phyloP scores from a whole-genome alignment of 1,139 yeast species.

The Yamadazyma sp. region DNA sequence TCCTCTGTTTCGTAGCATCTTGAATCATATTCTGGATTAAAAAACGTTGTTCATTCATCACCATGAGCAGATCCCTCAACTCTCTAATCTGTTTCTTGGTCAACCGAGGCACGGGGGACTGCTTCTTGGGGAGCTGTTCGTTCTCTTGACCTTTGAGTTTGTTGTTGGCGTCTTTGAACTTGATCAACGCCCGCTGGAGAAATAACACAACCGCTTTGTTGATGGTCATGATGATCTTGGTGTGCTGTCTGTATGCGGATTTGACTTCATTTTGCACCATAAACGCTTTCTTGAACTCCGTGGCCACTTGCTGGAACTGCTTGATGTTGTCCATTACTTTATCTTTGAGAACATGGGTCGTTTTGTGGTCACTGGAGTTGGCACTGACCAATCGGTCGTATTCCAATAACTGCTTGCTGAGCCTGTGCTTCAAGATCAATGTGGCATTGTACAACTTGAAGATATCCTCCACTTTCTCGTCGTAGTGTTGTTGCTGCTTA shows the following conservation, averaged over 20 bases:
- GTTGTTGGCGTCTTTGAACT: conserved; percentile 30
- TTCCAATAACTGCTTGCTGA: conserved; percentile 30
- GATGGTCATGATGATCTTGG: conserved; percentile 30
- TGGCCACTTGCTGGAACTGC: conserved; percentile 32
- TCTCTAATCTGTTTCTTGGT: conserved; percentile 56
- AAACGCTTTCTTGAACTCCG: conserved; percentile 26
- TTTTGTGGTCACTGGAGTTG: conserved; percentile 6
- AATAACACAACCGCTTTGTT: conserved; percentile 34
- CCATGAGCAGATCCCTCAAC: conserved; percentile 76
- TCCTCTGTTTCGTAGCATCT: conserved; percentile 62
- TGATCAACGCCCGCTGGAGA: conserved; percentile 34
- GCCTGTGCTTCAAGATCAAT: conserved; percentile 32
- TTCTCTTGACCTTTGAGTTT: conserved; percentile 25
- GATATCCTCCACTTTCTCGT: conserved; percentile 16
- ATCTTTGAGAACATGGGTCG: conserved; percentile 22
- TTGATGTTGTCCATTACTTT: conserved; percentile 30
- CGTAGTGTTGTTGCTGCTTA: neutral
- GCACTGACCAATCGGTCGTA: conserved; percentile 17
- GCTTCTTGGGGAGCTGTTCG: conserved; percentile 11
- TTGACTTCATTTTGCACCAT: conserved; percentile 21
- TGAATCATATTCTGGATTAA: conserved; percentile 64
- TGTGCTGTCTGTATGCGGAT: conserved; percentile 16
- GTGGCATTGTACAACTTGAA: conserved; percentile 34
- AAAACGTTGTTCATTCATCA: conserved; percentile 79
- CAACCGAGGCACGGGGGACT: conserved; percentile 24